Base-by-base conservation (phyloP, 306 rosid species). In the Quercus glauca region DNA sequence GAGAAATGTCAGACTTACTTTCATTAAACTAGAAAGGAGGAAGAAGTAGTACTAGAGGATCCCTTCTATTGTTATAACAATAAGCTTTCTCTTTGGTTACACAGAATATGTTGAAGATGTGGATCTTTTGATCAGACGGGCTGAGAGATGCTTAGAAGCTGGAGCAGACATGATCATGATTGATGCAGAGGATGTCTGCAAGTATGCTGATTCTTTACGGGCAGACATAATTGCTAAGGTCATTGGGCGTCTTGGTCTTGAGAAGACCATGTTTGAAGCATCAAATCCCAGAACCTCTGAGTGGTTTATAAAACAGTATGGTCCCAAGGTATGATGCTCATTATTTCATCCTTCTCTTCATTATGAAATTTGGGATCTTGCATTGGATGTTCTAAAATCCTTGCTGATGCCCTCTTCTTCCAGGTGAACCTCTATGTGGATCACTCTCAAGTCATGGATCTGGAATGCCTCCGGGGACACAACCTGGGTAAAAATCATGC, bases 121-220 rank as follows among this genome's bases (percentile, higher is more conserved):
- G 76, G 94, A 95, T 85, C 92, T 93, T 49, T 69, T 95, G 89
- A 83, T 91, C 87, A 88, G 94, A 81, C 90, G 85, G 83, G 96
- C 99, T 12, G 99, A 91, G 91, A 89, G 98, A 82, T 95, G 99
- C 82, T 84, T 95, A 76, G 97, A 95, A 84, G 98, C 94, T 8
- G 99, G 98, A 74, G 99, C 99, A n/a, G 98, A 90, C 87, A 90
- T 88, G 93, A 90, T 92, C 84, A 83, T 91, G 97, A 90, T 90
- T 3, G 98, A 90, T 63, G 97, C 96, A 21, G 97, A 88, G 73
- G 93, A 88, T 89, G 85, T 95, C 63, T 84, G 87, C 73, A 84
- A 84, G 73, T 86, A 87, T 17, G 88, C 89, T 25, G 96, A 87
- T 64, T 70, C 89, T 37, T 86, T 95, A 76, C 88, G 97, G 0